Percentiles rank a stretch among this genome's conserved stretches.
Conservation (phyloP, 75 land plant genomes). For the Cupressus sempervirens region DNA sequence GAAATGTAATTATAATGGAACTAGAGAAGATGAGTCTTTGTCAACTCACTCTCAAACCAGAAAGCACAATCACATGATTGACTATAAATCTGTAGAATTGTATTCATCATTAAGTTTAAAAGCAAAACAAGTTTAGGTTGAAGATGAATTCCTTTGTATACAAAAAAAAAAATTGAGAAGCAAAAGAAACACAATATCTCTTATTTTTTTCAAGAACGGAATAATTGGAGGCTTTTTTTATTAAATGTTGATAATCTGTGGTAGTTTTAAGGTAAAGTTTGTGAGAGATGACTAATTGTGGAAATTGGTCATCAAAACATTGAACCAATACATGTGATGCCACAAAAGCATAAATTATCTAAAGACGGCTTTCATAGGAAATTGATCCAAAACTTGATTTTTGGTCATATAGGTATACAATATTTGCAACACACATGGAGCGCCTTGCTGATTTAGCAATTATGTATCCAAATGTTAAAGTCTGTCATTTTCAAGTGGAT, state of each 20-base stretch:
- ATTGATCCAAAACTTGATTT: not conserved
- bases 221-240: not conserved
- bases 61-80: not conserved
- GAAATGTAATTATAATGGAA: not conserved
- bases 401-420: slow-evolving; percentile 62
- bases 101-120: not conserved
- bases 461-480: slow-evolving; percentile 88
- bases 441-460: slow-evolving; percentile 67
- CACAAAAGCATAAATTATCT: not conserved
- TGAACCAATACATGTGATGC: too few species aligned
- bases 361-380: not conserved
- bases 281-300: too few species aligned
- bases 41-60: not conserved
- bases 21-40: not conserved
- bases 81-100: not conserved
- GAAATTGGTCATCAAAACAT: too few species aligned
- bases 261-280: not conserved
- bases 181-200: not conserved
- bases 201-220: not conserved
- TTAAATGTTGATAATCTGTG: not conserved
- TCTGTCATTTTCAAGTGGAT: slow-evolving; percentile 76
- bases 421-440: slow-evolving; percentile 97
- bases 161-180: too few species aligned
- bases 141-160: not conserved
- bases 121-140: not conserved